phyloP scores from a whole-genome alignment of 257 asterid genomes.

The Solanum chaucha region DNA sequence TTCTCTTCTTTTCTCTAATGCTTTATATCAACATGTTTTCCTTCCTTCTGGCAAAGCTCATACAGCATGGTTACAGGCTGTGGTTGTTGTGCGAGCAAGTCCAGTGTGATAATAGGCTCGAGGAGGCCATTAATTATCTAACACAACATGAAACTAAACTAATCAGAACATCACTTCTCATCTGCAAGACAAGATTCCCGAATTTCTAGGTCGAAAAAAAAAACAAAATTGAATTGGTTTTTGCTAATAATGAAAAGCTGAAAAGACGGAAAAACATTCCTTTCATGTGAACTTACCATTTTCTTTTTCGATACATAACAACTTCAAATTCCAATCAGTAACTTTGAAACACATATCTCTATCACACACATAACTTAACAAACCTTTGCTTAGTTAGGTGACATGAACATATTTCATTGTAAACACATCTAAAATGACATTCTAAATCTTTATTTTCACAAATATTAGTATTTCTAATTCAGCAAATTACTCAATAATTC shows the following conservation, averaged over 20 bases:
- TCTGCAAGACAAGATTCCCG: background rate
- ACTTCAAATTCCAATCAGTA: background rate
- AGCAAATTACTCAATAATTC: background rate
- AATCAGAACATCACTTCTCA: background rate
- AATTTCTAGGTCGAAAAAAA: background rate
- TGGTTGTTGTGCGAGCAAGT: constrained; percentile 46
- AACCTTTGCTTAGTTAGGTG: background rate
- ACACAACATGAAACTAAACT: background rate
- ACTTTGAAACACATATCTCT: background rate
- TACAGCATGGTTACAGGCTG: constrained; percentile 76
- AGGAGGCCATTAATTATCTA: constrained; percentile 46
- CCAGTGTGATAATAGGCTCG: constrained; percentile 60
- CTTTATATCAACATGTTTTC: constrained; percentile 39
- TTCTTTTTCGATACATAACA: background rate
- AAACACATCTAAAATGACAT: background rate
- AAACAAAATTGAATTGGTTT: background rate
- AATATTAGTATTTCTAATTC: background rate
- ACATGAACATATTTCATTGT: background rate
- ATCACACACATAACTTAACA: background rate
- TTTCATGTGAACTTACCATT: background rate
- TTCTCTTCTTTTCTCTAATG: constrained; percentile 34
- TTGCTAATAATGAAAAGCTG: background rate
- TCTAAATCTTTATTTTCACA: background rate
- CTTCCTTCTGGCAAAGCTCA: constrained; percentile 59
- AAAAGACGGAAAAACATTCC: background rate